Evolutionary conservation across 2,329 filamentous ascomycete genomes (phyloP), one percentile per base, ranked within the genome.

Genomic region (Teratosphaeria viscida): DNA sequence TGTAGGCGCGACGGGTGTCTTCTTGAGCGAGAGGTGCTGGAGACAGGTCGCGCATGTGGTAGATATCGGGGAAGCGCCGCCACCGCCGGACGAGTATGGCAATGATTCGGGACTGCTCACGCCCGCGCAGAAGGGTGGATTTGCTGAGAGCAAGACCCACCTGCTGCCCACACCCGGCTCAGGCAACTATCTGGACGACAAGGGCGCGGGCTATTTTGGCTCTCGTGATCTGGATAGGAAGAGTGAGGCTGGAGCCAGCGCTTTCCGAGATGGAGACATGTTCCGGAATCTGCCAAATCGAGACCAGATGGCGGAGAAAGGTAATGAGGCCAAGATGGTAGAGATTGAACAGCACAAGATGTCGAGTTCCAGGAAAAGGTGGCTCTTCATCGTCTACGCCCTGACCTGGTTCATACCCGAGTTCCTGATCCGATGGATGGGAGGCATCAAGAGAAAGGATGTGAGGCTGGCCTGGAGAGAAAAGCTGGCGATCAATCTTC

Each of bases 21-120:
- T 99, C 76, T 79, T 99, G 34, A 97, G 92, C 70, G 94, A 99
- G 75, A 82, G 90, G 61, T 96, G 91, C 77, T 99, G 94, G 94
- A 83, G 94, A 65, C 91, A 96, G 69, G 82, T 97, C 63, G 85
- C 91, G 12, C 87, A 88, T 64, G 79, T 95, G 1, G 80, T 82
- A 19, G 88, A 92, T 54, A 72, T 78, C 23, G 80, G 80, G 26
- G 76, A 79, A 11, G 82, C 81, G 5, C 78, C 81, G 3, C 77
- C 78, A 6, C 64, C 74, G 3, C 74, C 78, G 3, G 85, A 86
- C 7, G 84, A 80, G 12, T 75, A 78, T 5, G 52, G 49, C 64
- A 77, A 79, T 55, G 82, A 81, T 5, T 85, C 88, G 55, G 85
- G 79, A 81, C 3, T 64, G 62, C 80, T 86, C 58, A 81, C 79